These are phyloP conservation scores for Solanum sitiens DNA, from an alignment of 257 asterid genomes.

Conservation along the genomic window DNA sequence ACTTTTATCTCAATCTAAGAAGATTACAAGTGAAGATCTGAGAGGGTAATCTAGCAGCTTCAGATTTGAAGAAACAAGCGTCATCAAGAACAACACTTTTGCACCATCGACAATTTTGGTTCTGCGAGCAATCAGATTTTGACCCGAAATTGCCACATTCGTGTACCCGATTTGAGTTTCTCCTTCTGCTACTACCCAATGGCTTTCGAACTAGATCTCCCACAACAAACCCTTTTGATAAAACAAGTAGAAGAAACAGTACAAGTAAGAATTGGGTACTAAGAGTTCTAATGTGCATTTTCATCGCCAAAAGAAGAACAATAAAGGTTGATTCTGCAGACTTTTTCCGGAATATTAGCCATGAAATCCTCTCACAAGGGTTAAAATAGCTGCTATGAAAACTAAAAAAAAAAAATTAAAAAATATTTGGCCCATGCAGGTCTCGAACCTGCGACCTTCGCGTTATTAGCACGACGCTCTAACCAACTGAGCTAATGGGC, in stretches of 20 bases:
- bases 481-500: conserved; percentile 34
- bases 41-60: conserved; percentile 30
- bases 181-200: background rate
- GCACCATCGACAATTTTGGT: conserved; percentile 24
- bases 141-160: conserved; percentile 9
- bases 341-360: background rate
- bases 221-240: background rate
- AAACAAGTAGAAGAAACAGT: conserved; percentile 3
- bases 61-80: conserved; percentile 22
- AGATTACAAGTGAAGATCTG: conserved; percentile 23
- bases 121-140: conserved; percentile 11
- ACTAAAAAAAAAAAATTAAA: background rate
- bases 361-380: background rate
- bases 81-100: conserved; percentile 23
- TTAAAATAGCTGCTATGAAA: background rate
- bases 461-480: conserved; percentile 40
- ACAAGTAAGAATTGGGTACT: background rate
- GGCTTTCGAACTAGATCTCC: conserved; percentile 4
- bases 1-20: background rate
- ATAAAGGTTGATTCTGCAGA: background rate
- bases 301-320: background rate
- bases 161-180: background rate
- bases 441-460: conserved; percentile 40
- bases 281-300: background rate
- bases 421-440: conserved; percentile 22